Conservation (phyloP, 352 stramenopile species). For the Phytopythium oedochilum region DNA sequence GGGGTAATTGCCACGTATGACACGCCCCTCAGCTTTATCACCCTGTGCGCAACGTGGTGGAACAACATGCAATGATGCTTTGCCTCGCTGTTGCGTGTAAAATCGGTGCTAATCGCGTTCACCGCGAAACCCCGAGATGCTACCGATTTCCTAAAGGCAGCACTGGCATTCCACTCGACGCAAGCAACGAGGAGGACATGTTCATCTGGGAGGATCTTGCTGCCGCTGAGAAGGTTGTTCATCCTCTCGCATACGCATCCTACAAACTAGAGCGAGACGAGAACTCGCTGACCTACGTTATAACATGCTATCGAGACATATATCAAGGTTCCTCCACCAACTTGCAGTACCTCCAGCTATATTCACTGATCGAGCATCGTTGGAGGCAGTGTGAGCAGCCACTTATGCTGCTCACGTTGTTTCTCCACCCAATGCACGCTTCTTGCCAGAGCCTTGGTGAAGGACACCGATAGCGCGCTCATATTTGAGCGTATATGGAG, state of each 20-base stretch:
- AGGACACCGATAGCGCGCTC: neutral
- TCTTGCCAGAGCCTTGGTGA: neutral
- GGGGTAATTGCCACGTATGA: neutral
- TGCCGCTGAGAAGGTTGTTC: neutral
- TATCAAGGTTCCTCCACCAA: neutral
- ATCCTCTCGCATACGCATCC: neutral
- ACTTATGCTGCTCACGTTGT: neutral
- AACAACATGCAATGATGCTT: neutral
- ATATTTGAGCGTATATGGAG: neutral
- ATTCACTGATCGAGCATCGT: neutral
- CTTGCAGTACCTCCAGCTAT: neutral
- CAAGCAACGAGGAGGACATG: neutral
- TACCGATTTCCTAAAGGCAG: neutral
- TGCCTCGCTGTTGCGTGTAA: neutral
- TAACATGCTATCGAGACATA: neutral
- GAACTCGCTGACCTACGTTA: neutral
- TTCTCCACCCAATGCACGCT: neutral
- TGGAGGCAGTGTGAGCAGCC: neutral
- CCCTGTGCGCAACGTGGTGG: neutral
- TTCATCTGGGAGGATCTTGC: neutral
- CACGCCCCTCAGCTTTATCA: neutral
- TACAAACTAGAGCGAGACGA: neutral
- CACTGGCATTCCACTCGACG: neutral
- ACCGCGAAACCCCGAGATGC: neutral
- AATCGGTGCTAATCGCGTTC: neutral